A percentile compares a stretch with the other conserved stretches of the same genome.
phyloP scores from a whole-genome alignment of 345 rosid species.

The Brassica cretica region DNA sequence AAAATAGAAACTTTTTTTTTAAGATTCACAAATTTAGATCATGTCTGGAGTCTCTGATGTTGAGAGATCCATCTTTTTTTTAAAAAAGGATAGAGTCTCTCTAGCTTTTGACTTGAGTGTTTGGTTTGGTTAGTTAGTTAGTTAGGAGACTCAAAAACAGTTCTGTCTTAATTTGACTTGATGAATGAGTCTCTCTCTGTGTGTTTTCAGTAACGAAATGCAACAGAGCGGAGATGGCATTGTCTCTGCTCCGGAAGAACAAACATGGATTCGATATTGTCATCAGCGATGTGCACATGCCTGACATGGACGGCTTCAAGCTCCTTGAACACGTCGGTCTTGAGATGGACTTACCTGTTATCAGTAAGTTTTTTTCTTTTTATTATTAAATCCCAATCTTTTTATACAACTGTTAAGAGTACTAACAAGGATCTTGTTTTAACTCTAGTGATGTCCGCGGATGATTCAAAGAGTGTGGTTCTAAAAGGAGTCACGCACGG shows the following conservation, averaged over 20 bases:
- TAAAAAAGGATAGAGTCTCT: slow-evolving; percentile 4
- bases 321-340: slow-evolving; percentile 71
- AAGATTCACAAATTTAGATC: background rate
- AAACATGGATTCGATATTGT: slow-evolving; percentile 67
- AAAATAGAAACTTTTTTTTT: slow-evolving; percentile 21
- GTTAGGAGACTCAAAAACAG: background rate
- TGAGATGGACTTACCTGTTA: slow-evolving; percentile 89
- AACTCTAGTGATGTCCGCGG: slow-evolving; percentile 1
- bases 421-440: background rate
- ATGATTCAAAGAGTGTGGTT: slow-evolving; percentile 40
- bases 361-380: slow-evolving; percentile 48
- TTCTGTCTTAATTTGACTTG: background rate
- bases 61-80: background rate
- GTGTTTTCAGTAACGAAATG: slow-evolving; percentile 71
- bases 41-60: background rate
- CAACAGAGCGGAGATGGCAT: slow-evolving; percentile 78
- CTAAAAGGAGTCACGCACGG: background rate
- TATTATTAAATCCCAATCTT: background rate
- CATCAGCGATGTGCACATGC: slow-evolving; percentile 86
- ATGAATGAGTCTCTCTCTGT: background rate
- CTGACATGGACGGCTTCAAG: slow-evolving; percentile 86
- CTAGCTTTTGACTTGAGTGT: slow-evolving; percentile 19
- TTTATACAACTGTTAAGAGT: background rate
- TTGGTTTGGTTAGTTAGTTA: background rate
- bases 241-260: slow-evolving; percentile 54